phyloP scores from a whole-genome alignment of 768 basidiomycete species.

The Cantharellus anzutake region DNA sequence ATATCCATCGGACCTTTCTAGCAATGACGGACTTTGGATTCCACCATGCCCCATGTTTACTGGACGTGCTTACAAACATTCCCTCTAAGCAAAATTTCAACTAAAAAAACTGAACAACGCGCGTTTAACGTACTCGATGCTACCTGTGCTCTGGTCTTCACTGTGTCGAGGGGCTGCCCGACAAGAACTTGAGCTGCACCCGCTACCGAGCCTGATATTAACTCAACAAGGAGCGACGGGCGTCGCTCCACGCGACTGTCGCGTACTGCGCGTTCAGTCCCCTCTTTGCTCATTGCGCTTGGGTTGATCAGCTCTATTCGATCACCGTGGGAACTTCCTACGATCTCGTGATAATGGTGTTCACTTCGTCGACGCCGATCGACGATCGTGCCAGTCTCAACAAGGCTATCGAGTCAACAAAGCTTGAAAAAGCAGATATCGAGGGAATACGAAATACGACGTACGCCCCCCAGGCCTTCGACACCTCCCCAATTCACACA shows the following conservation, averaged over 20 bases:
- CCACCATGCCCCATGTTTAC: background rate
- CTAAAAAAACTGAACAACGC: constrained; percentile 14
- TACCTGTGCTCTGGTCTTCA: constrained; percentile 78
- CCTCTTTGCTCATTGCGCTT: too few species aligned
- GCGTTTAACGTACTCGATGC: constrained; percentile 40
- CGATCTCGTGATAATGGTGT: too few species aligned
- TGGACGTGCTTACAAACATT: constrained; percentile 52
- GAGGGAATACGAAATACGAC: too few species aligned
- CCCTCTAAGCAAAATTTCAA: constrained; percentile 29
- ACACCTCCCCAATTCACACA: too few species aligned
- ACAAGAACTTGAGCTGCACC: constrained; percentile 92
- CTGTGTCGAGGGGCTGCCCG: constrained; percentile 79
- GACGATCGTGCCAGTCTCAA: too few species aligned
- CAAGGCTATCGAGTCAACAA: too few species aligned
- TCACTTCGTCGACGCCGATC: too few species aligned
- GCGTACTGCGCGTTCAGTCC: too few species aligned
- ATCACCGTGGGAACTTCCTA: too few species aligned
- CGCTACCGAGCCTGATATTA: constrained; percentile 71
- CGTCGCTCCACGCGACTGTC: background rate
- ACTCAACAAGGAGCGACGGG: constrained; percentile 23
- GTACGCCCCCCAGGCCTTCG: too few species aligned
- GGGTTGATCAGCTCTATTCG: too few species aligned
- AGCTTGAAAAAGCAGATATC: too few species aligned
- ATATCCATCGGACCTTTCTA: constrained; percentile 94
- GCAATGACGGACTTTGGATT: background rate